Evolutionary conservation across 352 stramenopile species (phyloP).

Genomic region (Phytophthora sp.): DNA sequence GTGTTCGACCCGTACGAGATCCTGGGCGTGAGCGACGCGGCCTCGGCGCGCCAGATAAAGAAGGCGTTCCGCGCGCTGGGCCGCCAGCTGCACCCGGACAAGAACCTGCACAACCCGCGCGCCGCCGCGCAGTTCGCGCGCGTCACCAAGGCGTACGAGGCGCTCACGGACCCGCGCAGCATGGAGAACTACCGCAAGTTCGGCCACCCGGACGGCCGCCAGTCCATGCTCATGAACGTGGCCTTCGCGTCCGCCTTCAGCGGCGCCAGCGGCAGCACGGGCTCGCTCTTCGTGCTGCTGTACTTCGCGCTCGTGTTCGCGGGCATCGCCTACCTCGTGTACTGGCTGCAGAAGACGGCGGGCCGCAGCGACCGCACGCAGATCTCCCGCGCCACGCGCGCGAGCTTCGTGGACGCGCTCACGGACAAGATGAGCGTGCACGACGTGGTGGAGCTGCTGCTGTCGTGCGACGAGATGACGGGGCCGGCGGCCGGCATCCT

Average conservation of each 20-base stretch:
- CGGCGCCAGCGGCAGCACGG: conserved; percentile 39
- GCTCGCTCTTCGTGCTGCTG: conserved; percentile 67
- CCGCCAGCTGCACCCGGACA: conserved; percentile 79
- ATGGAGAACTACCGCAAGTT: conserved; percentile 86
- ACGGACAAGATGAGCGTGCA: conserved; percentile 82
- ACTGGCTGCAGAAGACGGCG: conserved; percentile 62
- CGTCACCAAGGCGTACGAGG: conserved; percentile 88
- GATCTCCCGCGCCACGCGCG: conserved; percentile 52
- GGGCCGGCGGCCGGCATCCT: conserved; percentile 42
- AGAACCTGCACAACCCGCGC: conserved; percentile 67
- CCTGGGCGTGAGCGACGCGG: conserved; percentile 63
- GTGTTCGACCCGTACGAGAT: conserved; percentile 90
- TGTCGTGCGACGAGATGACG: conserved; percentile 81
- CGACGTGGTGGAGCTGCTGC: conserved; percentile 78
- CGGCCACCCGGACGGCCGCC: conserved; percentile 78
- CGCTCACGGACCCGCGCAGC: conserved; percentile 69
- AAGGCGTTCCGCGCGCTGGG: conserved; percentile 78
- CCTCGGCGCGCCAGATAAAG: conserved; percentile 68
- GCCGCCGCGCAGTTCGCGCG: conserved; percentile 59
- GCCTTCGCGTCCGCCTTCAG: conserved; percentile 68
- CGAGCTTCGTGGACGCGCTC: conserved; percentile 55
- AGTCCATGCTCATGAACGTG: conserved; percentile 79
- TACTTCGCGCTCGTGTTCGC: conserved; percentile 77
- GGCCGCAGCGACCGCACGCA: conserved; percentile 67
- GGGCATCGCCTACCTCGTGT: conserved; percentile 64